phyloP scores from a whole-genome alignment of 2,329 filamentous ascomycete species.

The Pestalotiopsis sp. region DNA sequence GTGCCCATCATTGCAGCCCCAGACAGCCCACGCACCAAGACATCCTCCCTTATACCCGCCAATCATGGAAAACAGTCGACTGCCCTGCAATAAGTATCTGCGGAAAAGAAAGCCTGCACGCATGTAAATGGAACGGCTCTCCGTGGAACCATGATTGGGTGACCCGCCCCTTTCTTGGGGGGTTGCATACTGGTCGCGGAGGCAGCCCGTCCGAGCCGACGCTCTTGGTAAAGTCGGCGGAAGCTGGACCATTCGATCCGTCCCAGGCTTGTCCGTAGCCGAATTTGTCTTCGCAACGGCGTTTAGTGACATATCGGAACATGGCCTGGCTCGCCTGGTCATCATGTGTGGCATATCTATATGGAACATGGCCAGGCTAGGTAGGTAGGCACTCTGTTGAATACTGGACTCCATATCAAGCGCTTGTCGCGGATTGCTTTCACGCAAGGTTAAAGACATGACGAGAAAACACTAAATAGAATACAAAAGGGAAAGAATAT shows the following conservation, averaged over 20 bases:
- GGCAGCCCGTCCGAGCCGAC: neutral
- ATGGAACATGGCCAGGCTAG: too few relatives aligned
- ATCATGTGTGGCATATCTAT: too few relatives aligned
- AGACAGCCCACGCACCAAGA: neutral
- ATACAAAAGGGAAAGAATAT: too few relatives aligned
- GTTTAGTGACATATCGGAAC: neutral
- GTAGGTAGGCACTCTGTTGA: too few relatives aligned
- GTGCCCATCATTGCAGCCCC: neutral
- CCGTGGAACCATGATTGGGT: neutral
- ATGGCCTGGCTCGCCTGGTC: too few relatives aligned
- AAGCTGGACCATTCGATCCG: neutral
- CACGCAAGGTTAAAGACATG: too few relatives aligned
- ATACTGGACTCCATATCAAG: too few relatives aligned
- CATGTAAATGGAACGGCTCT: neutral
- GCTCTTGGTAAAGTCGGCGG: conserved; percentile 1
- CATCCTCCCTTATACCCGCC: neutral
- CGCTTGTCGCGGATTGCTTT: too few relatives aligned
- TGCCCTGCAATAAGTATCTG: neutral
- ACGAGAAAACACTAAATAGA: too few relatives aligned
- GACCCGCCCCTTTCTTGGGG: neutral
- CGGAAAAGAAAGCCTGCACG: neutral
- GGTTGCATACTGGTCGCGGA: conserved; percentile 1
- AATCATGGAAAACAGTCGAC: neutral
- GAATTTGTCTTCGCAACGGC: neutral
- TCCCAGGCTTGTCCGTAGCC: neutral